These are phyloP conservation scores for Cyphellophora attinorum DNA, from an alignment of 2,329 filamentous ascomycete genomes.

Conservation along the genomic window DNA sequence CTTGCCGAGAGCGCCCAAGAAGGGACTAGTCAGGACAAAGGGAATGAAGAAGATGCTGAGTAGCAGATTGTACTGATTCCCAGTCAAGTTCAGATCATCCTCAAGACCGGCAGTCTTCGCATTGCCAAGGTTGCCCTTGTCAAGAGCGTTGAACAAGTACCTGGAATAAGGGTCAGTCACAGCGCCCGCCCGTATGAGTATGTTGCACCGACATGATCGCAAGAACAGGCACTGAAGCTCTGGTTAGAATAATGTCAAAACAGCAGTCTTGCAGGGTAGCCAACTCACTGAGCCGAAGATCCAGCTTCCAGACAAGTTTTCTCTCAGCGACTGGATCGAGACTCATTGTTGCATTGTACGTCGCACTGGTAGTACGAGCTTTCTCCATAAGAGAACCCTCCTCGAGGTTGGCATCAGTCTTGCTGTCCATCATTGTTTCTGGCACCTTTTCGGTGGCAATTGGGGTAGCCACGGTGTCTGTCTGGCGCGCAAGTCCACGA, in stretches of 20 bases:
- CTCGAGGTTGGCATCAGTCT: not conserved
- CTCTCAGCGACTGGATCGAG: conserved; percentile 37
- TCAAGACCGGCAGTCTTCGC: conserved; percentile 47
- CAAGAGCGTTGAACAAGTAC: conserved; percentile 43
- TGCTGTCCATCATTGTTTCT: not conserved
- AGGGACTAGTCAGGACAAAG: conserved; percentile 60
- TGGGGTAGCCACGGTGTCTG: no score
- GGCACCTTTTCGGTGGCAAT: no score
- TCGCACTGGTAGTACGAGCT: not conserved
- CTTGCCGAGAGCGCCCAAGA: conserved; percentile 58
- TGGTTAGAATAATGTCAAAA: no score
- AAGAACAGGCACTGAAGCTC: no score
- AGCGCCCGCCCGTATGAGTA: conserved; percentile 2
- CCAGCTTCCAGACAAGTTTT: conserved; percentile 46
- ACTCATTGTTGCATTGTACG: not conserved
- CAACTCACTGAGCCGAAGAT: conserved; percentile 42
- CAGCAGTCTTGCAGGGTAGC: no score
- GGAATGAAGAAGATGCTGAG: conserved; percentile 66
- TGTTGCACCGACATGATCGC: no score
- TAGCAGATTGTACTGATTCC: conserved; percentile 59
- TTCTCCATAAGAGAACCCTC: not conserved
- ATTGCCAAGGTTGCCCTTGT: conserved; percentile 47
- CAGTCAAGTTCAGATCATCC: conserved; percentile 45
- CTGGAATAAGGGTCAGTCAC: not conserved
- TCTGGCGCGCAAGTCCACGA: no score